Percentiles rank a stretch among this genome's conserved stretches.
phyloP scores from a whole-genome alignment of 805 yeast genomes.

The Hanseniaspora vineae region DNA sequence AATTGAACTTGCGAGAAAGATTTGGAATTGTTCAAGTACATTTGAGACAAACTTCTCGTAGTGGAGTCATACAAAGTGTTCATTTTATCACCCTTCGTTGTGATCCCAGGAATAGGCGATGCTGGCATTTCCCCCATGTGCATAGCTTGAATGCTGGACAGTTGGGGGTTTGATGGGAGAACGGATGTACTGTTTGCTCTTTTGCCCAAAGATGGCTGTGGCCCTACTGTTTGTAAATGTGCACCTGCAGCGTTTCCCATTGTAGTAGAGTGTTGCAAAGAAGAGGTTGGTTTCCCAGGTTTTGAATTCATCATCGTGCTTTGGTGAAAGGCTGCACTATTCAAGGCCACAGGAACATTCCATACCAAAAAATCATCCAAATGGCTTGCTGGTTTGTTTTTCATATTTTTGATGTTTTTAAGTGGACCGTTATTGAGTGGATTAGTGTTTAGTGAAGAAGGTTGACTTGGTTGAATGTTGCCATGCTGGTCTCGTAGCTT shows the following conservation, averaged over 20 bases:
- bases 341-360: conserved; percentile 39
- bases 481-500: conserved; percentile 12
- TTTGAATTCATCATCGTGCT: neutral
- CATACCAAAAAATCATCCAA: conserved; percentile 32
- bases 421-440: neutral
- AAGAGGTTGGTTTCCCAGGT: neutral
- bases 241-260: too few relatives aligned
- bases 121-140: conserved; percentile 28
- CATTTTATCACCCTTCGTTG: conserved; percentile 5
- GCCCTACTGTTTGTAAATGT: too few relatives aligned
- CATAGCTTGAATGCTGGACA: conserved; percentile 15
- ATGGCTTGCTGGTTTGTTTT: conserved; percentile 17
- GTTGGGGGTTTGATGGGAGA: conserved; percentile 8
- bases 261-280: neutral
- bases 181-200: neutral
- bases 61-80: conserved; percentile 22
- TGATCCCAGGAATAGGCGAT: conserved; percentile 36
- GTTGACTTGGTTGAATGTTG: neutral
- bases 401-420: neutral
- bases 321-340: neutral
- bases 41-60: conserved; percentile 29
- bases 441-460: too few relatives aligned
- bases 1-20: conserved; percentile 26
- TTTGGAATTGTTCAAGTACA: conserved; percentile 28
- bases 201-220: neutral